Evolutionary conservation across 139 green algal species (phyloP).

Genomic region (Nannochloris sp.): DNA sequence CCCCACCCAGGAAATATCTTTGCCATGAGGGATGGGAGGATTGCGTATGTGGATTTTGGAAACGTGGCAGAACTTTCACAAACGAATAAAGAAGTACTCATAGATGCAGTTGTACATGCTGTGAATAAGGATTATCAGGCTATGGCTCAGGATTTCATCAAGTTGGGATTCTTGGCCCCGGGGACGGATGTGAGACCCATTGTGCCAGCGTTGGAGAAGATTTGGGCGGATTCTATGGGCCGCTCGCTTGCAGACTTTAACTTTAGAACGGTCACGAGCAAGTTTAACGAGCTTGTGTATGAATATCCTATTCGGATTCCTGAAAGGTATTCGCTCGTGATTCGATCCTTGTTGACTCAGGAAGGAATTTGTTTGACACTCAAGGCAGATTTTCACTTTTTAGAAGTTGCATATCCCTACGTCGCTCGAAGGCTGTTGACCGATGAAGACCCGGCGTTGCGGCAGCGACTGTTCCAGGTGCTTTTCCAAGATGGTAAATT

Average conservation of each 20-base stretch:
- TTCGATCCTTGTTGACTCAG: constrained; percentile 61
- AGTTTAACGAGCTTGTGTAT: constrained; percentile 99
- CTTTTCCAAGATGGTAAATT: constrained; percentile 83
- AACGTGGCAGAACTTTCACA: constrained; percentile 90
- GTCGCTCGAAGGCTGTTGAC: constrained; percentile 75
- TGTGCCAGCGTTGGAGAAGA: constrained; percentile 90
- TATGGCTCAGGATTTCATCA: constrained; percentile 95
- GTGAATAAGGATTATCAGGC: constrained; percentile 96
- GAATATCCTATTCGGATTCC: constrained; percentile 99
- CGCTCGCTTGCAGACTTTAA: constrained; percentile 88
- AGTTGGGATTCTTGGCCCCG: constrained; percentile 84
- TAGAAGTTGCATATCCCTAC: constrained; percentile 81
- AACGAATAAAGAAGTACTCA: constrained; percentile 55
- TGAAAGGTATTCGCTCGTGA: constrained; percentile 95
- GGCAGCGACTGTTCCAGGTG: constrained; percentile 86
- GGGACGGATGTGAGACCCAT: constrained; percentile 90
- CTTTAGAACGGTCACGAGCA: constrained; percentile 93
- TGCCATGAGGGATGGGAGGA: constrained; percentile 89
- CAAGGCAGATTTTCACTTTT: constrained; percentile 92
- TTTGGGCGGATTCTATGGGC: constrained; percentile 86
- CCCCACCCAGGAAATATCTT: constrained; percentile 96
- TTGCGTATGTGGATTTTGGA: constrained; percentile 99
- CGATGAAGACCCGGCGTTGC: constrained; percentile 86
- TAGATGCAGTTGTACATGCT: constrained; percentile 96
- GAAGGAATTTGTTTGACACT: constrained; percentile 99